Evolutionary conservation across 2,329 filamentous ascomycete species (phyloP).

Genomic region (Trichoderma sp.): DNA sequence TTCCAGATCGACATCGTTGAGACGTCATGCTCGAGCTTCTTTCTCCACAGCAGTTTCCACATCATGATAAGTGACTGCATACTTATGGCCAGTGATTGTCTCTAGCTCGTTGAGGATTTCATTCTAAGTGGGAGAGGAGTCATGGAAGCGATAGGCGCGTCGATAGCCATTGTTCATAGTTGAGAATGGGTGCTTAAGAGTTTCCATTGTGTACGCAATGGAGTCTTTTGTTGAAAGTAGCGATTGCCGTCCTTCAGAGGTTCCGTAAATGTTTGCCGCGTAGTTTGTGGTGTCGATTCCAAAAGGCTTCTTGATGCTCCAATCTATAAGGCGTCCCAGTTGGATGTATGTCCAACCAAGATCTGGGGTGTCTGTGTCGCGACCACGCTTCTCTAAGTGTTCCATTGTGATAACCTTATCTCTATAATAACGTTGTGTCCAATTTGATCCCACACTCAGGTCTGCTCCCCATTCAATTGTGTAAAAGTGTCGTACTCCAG

Average conservation of each 20-base stretch:
- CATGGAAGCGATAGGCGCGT: slow-evolving; percentile 1
- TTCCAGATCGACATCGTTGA: not conserved
- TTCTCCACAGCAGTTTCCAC: not conserved
- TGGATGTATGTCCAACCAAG: slow-evolving; percentile 5
- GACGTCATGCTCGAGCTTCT: not conserved
- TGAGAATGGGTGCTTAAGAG: not conserved
- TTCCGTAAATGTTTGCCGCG: not conserved
- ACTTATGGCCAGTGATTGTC: not conserved
- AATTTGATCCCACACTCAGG: slow-evolving; percentile 2
- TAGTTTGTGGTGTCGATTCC: not conserved
- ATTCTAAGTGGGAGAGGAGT: not conserved
- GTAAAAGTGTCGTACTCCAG: slow-evolving; percentile 10
- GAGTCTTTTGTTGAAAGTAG: not conserved
- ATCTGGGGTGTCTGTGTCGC: not conserved
- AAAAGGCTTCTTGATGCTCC: slow-evolving; percentile 4
- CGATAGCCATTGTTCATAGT: not conserved
- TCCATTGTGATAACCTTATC: slow-evolving; percentile 1
- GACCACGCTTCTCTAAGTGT: not conserved
- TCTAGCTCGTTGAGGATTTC: not conserved
- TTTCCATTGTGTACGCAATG: not conserved
- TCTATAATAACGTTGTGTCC: slow-evolving; percentile 8
- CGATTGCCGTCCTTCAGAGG: not conserved
- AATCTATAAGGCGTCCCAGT: slow-evolving; percentile 4
- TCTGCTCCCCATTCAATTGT: slow-evolving; percentile 7
- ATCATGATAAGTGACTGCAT: not conserved